Evolutionary conservation across 345 rosid genomes (phyloP).

Genomic region (Boechera stricta): DNA sequence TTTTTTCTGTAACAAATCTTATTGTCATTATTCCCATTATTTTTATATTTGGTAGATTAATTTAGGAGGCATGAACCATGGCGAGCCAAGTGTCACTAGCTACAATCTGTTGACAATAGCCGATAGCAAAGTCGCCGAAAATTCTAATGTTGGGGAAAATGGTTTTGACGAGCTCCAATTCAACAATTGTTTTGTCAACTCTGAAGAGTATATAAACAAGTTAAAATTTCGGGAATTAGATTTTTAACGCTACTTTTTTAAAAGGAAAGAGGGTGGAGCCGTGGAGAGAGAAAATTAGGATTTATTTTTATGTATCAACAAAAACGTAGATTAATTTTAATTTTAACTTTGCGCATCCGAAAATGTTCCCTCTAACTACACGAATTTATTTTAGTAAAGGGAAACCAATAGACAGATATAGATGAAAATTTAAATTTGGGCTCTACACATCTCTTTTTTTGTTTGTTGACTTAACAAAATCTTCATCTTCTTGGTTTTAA

Average conservation of each 20-base stretch:
- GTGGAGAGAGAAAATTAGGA: not conserved
- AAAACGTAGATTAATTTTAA: not conserved
- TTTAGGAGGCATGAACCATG: conserved; percentile 21
- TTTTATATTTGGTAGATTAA: not conserved
- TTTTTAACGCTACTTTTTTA: not conserved
- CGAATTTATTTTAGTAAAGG: not conserved
- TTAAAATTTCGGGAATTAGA: not conserved
- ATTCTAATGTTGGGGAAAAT: not conserved
- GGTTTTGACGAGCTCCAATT: conserved; percentile 26
- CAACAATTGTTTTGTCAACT: conserved; percentile 6
- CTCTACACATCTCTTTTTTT: not conserved
- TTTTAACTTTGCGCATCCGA: not conserved
- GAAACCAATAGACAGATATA: not conserved
- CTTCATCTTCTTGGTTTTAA: not conserved
- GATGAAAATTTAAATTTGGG: not conserved
- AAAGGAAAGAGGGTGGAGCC: not conserved
- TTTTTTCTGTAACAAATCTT: not conserved
- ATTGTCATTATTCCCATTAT: not conserved
- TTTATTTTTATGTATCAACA: not conserved
- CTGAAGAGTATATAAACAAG: not conserved
- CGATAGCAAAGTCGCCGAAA: conserved; percentile 26
- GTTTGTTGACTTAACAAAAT: not conserved
- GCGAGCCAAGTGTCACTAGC: conserved; percentile 36
- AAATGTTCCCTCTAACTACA: not conserved
- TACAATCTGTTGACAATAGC: not conserved